These are phyloP conservation scores for Aspergillus brasiliensis DNA, from an alignment of 2,329 filamentous ascomycete genomes.

Conservation along the genomic window DNA sequence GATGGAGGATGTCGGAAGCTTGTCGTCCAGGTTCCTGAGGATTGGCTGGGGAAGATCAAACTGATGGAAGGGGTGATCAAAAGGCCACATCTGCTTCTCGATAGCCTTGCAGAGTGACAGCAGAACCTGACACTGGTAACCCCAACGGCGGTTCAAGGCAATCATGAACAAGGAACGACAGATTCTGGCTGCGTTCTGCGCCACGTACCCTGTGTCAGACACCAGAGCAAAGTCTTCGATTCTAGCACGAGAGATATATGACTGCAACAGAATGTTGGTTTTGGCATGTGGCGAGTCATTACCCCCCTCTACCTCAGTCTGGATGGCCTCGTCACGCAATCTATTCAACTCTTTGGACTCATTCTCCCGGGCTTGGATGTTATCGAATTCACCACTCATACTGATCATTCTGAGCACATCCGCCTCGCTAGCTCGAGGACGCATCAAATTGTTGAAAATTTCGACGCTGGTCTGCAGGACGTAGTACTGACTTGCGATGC, in stretches of 20 bases:
- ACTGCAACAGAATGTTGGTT: constrained; percentile 92
- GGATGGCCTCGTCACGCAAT: constrained; percentile 69
- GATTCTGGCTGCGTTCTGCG: constrained; percentile 92
- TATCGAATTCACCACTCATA: constrained; percentile 97
- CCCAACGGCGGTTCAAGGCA: constrained; percentile 91
- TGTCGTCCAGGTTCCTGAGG: constrained; percentile 81
- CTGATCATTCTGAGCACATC: constrained; percentile 96
- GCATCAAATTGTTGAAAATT: constrained; percentile 96
- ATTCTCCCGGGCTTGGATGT: constrained; percentile 87
- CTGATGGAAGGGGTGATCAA: constrained; percentile 90
- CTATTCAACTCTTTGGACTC: constrained; percentile 84
- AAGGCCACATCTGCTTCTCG: constrained; percentile 93
- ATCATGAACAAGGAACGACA: constrained; percentile 97
- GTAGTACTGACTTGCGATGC: constrained; percentile 97
- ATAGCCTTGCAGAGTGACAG: constrained; percentile 95
- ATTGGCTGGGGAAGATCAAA: constrained; percentile 87
- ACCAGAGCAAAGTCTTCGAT: constrained; percentile 91
- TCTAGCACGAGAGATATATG: constrained; percentile 85
- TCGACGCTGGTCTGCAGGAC: constrained; percentile 91
- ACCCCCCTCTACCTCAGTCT: constrained; percentile 75
- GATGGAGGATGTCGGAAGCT: constrained; percentile 70
- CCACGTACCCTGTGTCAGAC: constrained; percentile 91
- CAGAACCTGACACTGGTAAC: constrained; percentile 88
- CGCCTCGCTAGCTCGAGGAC: constrained; percentile 78
- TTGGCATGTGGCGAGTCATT: constrained; percentile 75